Conservation (phyloP, 202 grass and related monocot genomes). For the Schoenoplectus tabernaemontani region DNA sequence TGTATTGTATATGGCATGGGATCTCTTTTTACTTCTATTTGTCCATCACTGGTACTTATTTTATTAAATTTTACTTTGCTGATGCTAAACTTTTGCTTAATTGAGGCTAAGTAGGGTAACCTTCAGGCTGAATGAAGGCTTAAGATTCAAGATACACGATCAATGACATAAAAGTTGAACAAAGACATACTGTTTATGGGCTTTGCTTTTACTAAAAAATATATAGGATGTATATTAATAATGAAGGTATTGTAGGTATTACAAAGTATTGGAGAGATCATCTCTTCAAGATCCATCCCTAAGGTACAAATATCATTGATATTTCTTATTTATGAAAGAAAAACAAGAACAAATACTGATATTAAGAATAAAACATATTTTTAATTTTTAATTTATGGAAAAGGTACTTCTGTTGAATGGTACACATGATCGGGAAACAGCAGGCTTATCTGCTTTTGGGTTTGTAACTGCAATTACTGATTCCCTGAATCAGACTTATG, state of each 20-base stretch:
- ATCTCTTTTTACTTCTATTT: constrained; percentile 88
- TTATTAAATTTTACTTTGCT: neutral
- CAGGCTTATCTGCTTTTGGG: constrained; percentile 55
- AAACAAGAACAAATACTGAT: neutral
- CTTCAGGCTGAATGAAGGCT: neutral
- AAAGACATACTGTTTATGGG: neutral
- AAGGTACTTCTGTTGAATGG: constrained; percentile 93
- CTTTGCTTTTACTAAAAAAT: neutral
- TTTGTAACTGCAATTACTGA: constrained; percentile 89
- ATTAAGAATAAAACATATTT: neutral
- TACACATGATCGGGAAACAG: constrained; percentile 85
- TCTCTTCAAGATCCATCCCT: constrained; percentile 69
- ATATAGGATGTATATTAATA: constrained; percentile 11
- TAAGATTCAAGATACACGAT: neutral
- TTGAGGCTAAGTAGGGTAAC: neutral
- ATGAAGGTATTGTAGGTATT: constrained; percentile 47
- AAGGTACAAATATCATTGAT: constrained; percentile 45
- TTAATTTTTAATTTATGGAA: constrained; percentile 17
- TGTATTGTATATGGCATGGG: constrained; percentile 97
- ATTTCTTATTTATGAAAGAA: neutral
- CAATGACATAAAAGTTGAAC: neutral
- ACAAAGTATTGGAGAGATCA: constrained; percentile 63
- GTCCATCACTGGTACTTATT: constrained; percentile 74
- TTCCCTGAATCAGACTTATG: constrained; percentile 78
- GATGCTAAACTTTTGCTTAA: constrained; percentile 6